phyloP scores from a whole-genome alignment of 805 yeast genomes.

The Hemisphaericaspora nanyangensis region DNA sequence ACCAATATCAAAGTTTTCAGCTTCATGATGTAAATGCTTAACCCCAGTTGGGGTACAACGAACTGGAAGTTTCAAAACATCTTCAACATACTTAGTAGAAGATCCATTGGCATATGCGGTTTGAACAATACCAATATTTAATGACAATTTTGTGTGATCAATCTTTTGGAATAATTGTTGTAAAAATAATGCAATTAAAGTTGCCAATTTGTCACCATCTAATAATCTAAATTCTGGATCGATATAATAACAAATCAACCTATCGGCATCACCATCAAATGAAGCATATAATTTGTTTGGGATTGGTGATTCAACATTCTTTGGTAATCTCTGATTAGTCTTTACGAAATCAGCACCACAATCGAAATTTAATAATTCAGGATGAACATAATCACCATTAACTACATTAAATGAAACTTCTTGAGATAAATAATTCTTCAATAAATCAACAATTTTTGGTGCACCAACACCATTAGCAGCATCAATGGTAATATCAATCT shows the following conservation, averaged over 20 bases:
- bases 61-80: constrained; percentile 68
- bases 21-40: constrained; percentile 92
- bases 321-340: constrained; percentile 78
- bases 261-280: constrained; percentile 96
- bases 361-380: constrained; percentile 60
- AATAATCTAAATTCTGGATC: constrained; percentile 49
- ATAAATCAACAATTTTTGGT: constrained; percentile 55
- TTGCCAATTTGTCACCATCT: constrained; percentile 94
- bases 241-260: constrained; percentile 77
- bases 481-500: constrained; percentile 63
- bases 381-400: constrained; percentile 52
- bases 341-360: constrained; percentile 98
- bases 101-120: constrained; percentile 98
- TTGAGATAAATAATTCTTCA: constrained; percentile 35
- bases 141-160: constrained; percentile 41
- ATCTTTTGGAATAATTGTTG: constrained; percentile 45
- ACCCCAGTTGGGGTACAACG: constrained; percentile 94
- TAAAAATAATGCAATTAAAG: constrained; percentile 71
- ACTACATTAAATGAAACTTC: constrained; percentile 42
- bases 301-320: constrained; percentile 42
- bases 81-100: constrained; percentile 68
- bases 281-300: constrained; percentile 63
- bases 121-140: constrained; percentile 80
- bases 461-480: constrained; percentile 98
- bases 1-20: constrained; percentile 80